A percentile compares a stretch with the other conserved stretches of the same genome.
Conservation (phyloP, 2,329 filamentous ascomycete genomes). For the Colletotrichum lindemuthianum region DNA sequence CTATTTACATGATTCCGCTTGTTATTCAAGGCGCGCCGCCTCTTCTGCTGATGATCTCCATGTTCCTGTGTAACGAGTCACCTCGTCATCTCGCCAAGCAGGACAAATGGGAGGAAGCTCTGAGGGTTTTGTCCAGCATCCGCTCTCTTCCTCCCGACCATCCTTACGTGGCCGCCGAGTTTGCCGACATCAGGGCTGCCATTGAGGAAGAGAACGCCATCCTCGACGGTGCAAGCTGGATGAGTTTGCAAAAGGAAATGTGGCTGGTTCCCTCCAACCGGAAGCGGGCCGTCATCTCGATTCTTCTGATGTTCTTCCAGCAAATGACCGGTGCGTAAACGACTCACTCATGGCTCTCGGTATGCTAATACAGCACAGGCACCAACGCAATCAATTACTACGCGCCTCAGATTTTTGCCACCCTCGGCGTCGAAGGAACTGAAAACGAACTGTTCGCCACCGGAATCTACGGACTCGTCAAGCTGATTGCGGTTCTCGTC, state of each 20-base stretch:
- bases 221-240: conserved; percentile 37
- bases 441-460: conserved; percentile 69
- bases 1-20: conserved; percentile 47
- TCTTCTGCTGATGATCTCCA: conserved; percentile 46
- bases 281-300: conserved; percentile 26
- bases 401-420: conserved; percentile 70
- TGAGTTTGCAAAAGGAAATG: conserved; percentile 30
- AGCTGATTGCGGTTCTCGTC: conserved; percentile 44
- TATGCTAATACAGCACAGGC: conserved; percentile 44
- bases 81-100: conserved; percentile 48
- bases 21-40: conserved; percentile 54
- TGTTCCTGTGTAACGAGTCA: conserved; percentile 51
- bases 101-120: conserved; percentile 50
- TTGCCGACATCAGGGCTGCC: conserved; percentile 62
- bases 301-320: conserved; percentile 33
- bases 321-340: conserved; percentile 31
- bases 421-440: conserved; percentile 68
- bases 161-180: conserved; percentile 56
- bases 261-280: conserved; percentile 32
- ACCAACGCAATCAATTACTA: conserved; percentile 42
- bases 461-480: conserved; percentile 73
- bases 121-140: conserved; percentile 50
- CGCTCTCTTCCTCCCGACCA: conserved; percentile 49
- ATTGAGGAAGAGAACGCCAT: conserved; percentile 62
- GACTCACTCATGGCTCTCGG: neutral